Evolutionary conservation across 192 early-diverging fungal genomes (phyloP), one percentile per base, ranked within the genome.

Genomic region (Helicostylum pulchrum): DNA sequence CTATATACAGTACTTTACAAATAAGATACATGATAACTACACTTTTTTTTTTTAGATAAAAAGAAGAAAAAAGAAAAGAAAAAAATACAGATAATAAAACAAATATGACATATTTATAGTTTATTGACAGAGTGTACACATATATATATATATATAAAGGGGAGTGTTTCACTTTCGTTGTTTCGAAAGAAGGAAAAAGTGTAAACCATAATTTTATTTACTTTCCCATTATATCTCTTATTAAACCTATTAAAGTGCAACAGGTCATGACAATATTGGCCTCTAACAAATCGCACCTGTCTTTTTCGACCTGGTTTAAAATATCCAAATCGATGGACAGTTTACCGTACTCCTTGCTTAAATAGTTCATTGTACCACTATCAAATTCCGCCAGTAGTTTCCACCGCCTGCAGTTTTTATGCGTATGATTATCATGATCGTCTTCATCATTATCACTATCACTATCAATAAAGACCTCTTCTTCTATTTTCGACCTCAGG

Each of bases 1-100:
- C 31, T 7, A 68, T 44, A 48, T 64, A 76, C 8, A 76, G 47
- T 43, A 72, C 42, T 53, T 76, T 76, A 42, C 26, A 56, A 26
- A 20, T 59, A 10, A 61, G 39, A 74, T 45, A 59, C 48, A 42
- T 64, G 6, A 2, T 3, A 17, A 15, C 46, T 48, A 44, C 15
- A 44, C n/a, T n/a, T n/a, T n/a, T n/a, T n/a, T n/a, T n/a, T n/a
- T n/a, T n/a, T n/a, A n/a, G n/a, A 7, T 9, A 20, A 39, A 56
- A 56, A 7, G 17, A 31, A 17, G 2, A 17, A 39, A 19, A 56
- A 39, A 17, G 15, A 23, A 10, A 21, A 44, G 12, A 14, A 48
- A 48, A 19, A 45, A 26, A 8, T 44, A 26, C 8, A 20, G 10
- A 20, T 52, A 52, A 20, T 3, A 44, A 44, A 44, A 26, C 26